Evolutionary conservation across 202 grass and related monocot species (phyloP).

Genomic region (Setaria viridis): DNA sequence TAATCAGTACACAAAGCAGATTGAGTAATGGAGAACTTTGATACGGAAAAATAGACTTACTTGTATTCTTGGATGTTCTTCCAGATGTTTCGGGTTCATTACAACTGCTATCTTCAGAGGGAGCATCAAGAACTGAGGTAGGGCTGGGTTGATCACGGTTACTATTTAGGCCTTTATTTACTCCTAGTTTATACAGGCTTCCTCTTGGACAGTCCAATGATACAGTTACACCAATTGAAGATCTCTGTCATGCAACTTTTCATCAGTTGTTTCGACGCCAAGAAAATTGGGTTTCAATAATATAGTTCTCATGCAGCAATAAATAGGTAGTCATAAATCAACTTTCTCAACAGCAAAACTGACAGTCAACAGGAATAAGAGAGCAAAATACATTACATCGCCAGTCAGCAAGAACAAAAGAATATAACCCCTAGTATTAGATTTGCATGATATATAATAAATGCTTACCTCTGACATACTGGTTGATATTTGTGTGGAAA

Average conservation of each 20-base stretch:
- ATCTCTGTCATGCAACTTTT: constrained; percentile 58
- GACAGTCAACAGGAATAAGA: background rate
- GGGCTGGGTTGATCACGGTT: constrained; percentile 71
- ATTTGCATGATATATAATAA: background rate
- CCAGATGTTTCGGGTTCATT: constrained; percentile 65
- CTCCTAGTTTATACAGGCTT: constrained; percentile 48
- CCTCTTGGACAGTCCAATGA: constrained; percentile 27
- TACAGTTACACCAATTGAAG: constrained; percentile 49
- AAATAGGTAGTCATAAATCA: constrained; percentile 19
- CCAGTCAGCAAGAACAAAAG: background rate
- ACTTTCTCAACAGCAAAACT: background rate
- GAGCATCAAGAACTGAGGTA: constrained; percentile 66
- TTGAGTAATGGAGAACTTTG: background rate
- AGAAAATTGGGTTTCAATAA: background rate
- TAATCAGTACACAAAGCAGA: constrained; percentile 27
- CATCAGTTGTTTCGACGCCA: constrained; percentile 29
- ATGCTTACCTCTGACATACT: constrained; percentile 46
- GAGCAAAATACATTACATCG: background rate
- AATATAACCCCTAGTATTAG: constrained; percentile 3
- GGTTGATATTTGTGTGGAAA: constrained; percentile 29
- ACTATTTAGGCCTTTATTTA: constrained; percentile 38
- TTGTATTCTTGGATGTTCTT: constrained; percentile 44
- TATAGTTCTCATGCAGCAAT: constrained; percentile 6
- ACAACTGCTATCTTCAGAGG: constrained; percentile 62
- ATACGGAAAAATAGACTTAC: constrained; percentile 53